Percentiles rank a stretch among this genome's conserved stretches.
Conservation (phyloP, 345 rosid genomes). For the Dipteronia sinensis region DNA sequence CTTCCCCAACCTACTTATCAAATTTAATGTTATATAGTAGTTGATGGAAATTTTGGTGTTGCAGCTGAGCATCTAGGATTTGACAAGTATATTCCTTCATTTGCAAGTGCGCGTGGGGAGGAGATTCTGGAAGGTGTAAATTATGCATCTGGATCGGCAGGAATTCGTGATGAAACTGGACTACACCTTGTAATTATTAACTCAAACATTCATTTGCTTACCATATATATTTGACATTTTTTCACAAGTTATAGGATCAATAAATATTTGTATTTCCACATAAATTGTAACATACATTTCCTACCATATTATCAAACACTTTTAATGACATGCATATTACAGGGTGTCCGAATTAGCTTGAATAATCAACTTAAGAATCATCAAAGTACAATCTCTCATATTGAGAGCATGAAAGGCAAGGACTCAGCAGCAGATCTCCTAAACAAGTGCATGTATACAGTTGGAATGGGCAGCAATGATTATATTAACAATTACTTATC, state of each 20-base stretch:
- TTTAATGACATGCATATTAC: too few species aligned
- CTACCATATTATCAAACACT: too few species aligned
- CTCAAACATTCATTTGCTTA: background rate
- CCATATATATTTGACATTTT: too few species aligned
- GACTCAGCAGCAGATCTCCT: constrained; percentile 18
- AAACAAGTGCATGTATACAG: constrained; percentile 32
- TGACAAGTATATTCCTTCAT: constrained; percentile 40
- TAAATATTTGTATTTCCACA: too few species aligned
- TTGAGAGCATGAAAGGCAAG: background rate
- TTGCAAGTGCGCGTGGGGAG: constrained; percentile 24
- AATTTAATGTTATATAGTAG: background rate
- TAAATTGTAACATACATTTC: too few species aligned
- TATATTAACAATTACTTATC: constrained; percentile 42
- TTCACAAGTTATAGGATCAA: too few species aligned
- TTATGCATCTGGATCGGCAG: constrained; percentile 69
- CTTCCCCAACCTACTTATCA: too few species aligned
- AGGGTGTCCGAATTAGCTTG: constrained; percentile 23
- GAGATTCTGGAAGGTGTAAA: constrained; percentile 54
- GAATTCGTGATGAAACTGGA: constrained; percentile 57
- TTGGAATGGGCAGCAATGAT: constrained; percentile 44
- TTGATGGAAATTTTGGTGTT: background rate
- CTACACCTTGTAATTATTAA: constrained; percentile 38
- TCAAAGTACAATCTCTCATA: background rate
- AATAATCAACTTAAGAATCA: constrained; percentile 23
- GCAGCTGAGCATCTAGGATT: constrained; percentile 53